These are phyloP conservation scores for Trichoderma sp. DNA, from an alignment of 2,329 filamentous ascomycete genomes.

Conservation along the genomic window DNA sequence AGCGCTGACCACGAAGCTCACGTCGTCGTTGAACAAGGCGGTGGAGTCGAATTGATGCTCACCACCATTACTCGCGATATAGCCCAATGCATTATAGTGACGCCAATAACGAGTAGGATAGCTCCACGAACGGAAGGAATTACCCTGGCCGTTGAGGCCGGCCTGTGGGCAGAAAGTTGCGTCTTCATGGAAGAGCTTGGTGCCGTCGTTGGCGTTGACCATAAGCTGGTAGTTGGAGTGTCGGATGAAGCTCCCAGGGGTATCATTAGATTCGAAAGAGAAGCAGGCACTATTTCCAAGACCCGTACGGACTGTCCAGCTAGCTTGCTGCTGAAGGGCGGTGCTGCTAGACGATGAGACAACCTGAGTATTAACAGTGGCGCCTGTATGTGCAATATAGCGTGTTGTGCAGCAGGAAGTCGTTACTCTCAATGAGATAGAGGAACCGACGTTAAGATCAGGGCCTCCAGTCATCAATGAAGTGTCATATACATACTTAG, in stretches of 20 bases:
- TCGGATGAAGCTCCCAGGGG: neutral
- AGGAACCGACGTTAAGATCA: neutral
- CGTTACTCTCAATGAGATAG: neutral
- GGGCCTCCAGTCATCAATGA: neutral
- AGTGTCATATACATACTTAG: neutral
- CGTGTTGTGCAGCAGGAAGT: constrained; percentile 6
- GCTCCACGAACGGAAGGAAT: neutral
- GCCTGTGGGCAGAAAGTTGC: constrained; percentile 6
- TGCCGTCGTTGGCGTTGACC: neutral
- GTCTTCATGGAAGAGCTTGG: neutral
- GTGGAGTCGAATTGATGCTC: neutral
- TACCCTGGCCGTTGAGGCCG: constrained; percentile 4
- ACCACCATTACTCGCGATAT: neutral
- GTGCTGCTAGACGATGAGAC: constrained; percentile 8
- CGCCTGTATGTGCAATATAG: constrained; percentile 5
- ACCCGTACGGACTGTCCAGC: constrained; percentile 2
- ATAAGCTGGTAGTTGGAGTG: neutral
- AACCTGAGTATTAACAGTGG: constrained; percentile 7
- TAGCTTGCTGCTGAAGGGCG: constrained; percentile 8
- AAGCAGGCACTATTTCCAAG: constrained; percentile 7
- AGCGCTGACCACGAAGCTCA: neutral
- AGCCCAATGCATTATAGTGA: neutral
- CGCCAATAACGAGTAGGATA: constrained; percentile 1
- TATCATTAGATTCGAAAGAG: constrained; percentile 3
- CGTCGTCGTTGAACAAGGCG: neutral